Conservation (phyloP, 2,329 filamentous ascomycete species). For the Ophiostoma sp. region DNA sequence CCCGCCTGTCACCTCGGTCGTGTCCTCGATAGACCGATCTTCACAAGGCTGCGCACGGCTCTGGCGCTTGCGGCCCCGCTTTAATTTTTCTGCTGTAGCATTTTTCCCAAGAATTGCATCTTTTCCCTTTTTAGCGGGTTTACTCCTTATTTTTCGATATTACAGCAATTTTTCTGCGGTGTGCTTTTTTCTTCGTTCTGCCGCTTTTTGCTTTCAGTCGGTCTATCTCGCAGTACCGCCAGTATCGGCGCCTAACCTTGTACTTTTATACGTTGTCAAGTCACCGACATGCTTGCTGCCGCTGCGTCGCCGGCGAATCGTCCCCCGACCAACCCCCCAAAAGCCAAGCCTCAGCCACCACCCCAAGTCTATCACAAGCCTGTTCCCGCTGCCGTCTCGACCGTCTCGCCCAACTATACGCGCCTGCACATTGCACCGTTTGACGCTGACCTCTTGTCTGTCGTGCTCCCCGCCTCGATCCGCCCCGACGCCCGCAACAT, state of each 20-base stretch:
- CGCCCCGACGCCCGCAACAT: slow-evolving; percentile 66
- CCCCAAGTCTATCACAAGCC: slow-evolving; percentile 5
- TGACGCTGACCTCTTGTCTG: slow-evolving; percentile 64
- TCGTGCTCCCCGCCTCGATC: slow-evolving; percentile 64
- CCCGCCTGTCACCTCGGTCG: no score
- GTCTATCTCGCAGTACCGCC: background rate
- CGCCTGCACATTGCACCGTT: slow-evolving; percentile 87
- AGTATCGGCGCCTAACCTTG: no score
- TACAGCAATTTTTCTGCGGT: slow-evolving; percentile 3
- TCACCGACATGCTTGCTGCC: slow-evolving; percentile 7
- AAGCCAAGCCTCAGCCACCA: background rate
- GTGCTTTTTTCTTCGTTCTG: background rate
- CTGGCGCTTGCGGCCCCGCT: slow-evolving; percentile 6
- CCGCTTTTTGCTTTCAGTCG: background rate
- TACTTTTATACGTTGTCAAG: background rate
- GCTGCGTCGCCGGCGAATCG: slow-evolving; percentile 10
- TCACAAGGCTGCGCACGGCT: slow-evolving; percentile 13
- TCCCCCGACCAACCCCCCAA: background rate
- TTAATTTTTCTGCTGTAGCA: background rate
- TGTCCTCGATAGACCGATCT: background rate
- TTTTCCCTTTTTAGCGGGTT: slow-evolving; percentile 3
- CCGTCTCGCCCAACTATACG: slow-evolving; percentile 32
- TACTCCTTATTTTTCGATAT: background rate
- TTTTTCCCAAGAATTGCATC: slow-evolving; percentile 4
- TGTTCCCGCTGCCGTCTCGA: background rate